Conservation (phyloP, 768 basidiomycete genomes). For the Agaricus blazei region DNA sequence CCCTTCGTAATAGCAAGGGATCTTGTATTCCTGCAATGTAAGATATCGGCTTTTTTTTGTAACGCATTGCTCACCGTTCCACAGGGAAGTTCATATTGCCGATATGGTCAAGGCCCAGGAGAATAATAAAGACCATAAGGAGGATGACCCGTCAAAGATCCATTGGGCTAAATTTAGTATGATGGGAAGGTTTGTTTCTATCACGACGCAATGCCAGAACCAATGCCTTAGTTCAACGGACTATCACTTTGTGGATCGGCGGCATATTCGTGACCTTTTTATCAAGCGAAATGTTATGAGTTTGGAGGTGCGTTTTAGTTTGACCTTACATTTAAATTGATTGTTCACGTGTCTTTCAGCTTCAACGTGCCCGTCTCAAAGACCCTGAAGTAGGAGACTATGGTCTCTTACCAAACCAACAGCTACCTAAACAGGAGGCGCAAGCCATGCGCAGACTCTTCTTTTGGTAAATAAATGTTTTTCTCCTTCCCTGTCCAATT, state of each 20-base stretch:
- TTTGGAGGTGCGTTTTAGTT: conserved; percentile 43
- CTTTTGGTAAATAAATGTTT: conserved; percentile 29
- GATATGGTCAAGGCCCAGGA: conserved; percentile 87
- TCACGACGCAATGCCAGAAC: conserved; percentile 72
- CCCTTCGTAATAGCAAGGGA: conserved; percentile 79
- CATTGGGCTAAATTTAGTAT: conserved; percentile 97
- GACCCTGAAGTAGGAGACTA: conserved; percentile 41
- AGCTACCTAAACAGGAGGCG: conserved; percentile 26
- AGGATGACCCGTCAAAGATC: conserved; percentile 63
- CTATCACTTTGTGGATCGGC: conserved; percentile 58
- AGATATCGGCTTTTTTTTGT: conserved; percentile 19
- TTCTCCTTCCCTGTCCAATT: background rate
- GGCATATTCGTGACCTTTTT: conserved; percentile 50
- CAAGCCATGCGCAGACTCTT: conserved; percentile 48
- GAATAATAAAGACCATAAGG: conserved; percentile 70
- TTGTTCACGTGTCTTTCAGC: conserved; percentile 29
- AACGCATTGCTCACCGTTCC: conserved; percentile 1
- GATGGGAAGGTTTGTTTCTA: conserved; percentile 82
- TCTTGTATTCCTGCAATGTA: conserved; percentile 85
- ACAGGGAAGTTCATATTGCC: conserved; percentile 88
- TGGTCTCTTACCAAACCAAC: background rate
- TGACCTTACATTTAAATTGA: background rate
- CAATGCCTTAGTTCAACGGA: conserved; percentile 59
- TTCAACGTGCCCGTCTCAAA: conserved; percentile 62
- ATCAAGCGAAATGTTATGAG: conserved; percentile 59